Evolutionary conservation across 2,329 filamentous ascomycete genomes (phyloP), one percentile per base, ranked within the genome.

Genomic region (Penicillium sp.): DNA sequence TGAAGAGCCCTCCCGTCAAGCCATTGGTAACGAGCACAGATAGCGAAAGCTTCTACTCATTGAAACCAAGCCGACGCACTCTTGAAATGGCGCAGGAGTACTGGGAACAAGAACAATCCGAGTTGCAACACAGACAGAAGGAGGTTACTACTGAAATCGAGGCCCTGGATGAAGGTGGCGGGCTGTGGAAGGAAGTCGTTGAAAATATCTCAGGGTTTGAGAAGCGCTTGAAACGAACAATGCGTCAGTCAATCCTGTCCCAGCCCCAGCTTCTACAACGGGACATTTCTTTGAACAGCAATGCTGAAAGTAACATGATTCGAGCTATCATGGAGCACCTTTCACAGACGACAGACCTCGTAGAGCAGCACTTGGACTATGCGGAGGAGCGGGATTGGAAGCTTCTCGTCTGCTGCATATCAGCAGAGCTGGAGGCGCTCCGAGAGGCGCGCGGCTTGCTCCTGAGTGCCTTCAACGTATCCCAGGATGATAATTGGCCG

Each of bases 361-460:
- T 89, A 9, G 79, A 86, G 65, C 72, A 75, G 2, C 81, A 84
- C 60, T 69, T 86, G 56, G 76, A 82, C 15, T 67, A 82, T 19
- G 85, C 86, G 1, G 81, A 86, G 57, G 76, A 79, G 5, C 81
- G 80, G 52, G 79, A 82, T 55, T 90, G 87, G 87, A 88, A 84
- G 57, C 73, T 89, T 21, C 78, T 90, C 31, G 82, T 88, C 29
- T 87, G 84, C 61, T 86, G 86, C 57, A 85, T 89, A 62, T 85
- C 85, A 3, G 85, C 87, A 1, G 87, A 90, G 70, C 74, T 88
- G 3, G 85, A 87, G 65, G 86, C 87, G 7, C 72, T 83, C 50
- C 70, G 71, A 44, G 74, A 80, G 69, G 81, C 77, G 15, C 71
- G 71, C 61, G 64, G 57, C 9, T 68, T 80, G 62, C 71, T 83